Base-by-base conservation (phyloP, 805 yeast species). In the Metschnikowia borealis region DNA sequence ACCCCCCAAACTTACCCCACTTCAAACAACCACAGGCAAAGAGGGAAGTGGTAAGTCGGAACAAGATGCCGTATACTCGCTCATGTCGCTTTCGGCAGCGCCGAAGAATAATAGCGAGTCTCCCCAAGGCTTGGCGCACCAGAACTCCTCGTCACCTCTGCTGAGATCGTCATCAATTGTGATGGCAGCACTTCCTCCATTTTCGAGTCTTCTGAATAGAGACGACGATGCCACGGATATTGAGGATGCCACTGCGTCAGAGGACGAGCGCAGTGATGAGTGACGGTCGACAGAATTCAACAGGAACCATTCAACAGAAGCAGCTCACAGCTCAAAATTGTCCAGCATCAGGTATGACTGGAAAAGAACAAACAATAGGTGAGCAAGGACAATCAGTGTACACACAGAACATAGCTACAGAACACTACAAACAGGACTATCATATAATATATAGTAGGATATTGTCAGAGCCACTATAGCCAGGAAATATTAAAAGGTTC, bases 21-120 rank as follows among this genome's bases (percentile, higher is more conserved):
- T 57, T 11, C 51, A 50, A 26, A 50, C 56, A 35, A 50, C 52
- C 7, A 35, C 52, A n/a, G 48, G 46, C 15, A 34, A 39, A 13
- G 46, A 46, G 26, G 44, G 62, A 46, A 54, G 63, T 53, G 62
- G 65, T 54, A 62, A 66, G 44, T 56, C 59, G 11, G 84, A 80
- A 54, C 79, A 79, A 57, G 84, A 80, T 44, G 84, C 84, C 6
- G 75, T 80, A 10, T 66, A 75, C 59, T 78, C 83, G 20, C 67
- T 80, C 47, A 80, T 80, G 74, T 77, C 82, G 36, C 66, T 80
- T 38, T 73, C 84, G 6, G 77, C 83, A 1, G 84, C 84, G 2
- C 75, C 70, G 55, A 48, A 66, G 15, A 54, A 59, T 37, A 68
- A 66, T 44, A 64, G 63, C 41, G 49, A 49, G n/a, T 26, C 77